Conservation (phyloP, 202 grass and related monocot genomes). For the Panicum virgatum region DNA sequence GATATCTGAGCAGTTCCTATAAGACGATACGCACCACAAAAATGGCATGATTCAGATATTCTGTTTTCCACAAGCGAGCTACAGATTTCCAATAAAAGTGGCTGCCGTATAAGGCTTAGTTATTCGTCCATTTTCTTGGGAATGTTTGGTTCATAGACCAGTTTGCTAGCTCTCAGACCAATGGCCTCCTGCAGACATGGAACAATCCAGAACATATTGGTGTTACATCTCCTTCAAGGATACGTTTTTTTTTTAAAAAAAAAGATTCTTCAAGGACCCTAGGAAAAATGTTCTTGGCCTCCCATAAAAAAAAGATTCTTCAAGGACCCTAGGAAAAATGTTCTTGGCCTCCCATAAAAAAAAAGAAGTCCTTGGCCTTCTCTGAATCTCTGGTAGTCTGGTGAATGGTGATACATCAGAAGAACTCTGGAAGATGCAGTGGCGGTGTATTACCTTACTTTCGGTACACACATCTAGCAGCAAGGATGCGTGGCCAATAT, state of each 20-base stretch:
- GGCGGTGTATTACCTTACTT: not conserved
- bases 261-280: not conserved
- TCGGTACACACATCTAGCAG: not conserved
- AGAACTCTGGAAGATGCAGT: not conserved
- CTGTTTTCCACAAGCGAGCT: not conserved
- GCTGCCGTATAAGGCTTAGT: not conserved
- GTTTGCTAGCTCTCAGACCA: not conserved
- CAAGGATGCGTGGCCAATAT: not conserved
- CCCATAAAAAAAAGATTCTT: too few relatives aligned
- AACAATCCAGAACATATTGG: not conserved
- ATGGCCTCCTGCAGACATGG: not conserved
- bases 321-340: too few relatives aligned
- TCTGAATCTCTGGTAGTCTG: too few relatives aligned
- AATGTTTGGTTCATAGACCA: not conserved
- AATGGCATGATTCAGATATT: slow-evolving; percentile 23
- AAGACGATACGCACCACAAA: slow-evolving; percentile 22
- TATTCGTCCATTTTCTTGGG: not conserved
- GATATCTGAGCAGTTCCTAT: slow-evolving; percentile 26
- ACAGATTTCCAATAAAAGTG: not conserved
- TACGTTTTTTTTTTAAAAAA: not conserved
- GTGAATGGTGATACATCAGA: not conserved
- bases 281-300: not conserved
- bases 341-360: too few relatives aligned
- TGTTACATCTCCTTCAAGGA: not conserved
- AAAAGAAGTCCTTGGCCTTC: too few relatives aligned